Percentiles rank a stretch among this genome's conserved stretches.
Evolutionary conservation across 345 rosid species (phyloP).

Genomic region (Salix purpurea): DNA sequence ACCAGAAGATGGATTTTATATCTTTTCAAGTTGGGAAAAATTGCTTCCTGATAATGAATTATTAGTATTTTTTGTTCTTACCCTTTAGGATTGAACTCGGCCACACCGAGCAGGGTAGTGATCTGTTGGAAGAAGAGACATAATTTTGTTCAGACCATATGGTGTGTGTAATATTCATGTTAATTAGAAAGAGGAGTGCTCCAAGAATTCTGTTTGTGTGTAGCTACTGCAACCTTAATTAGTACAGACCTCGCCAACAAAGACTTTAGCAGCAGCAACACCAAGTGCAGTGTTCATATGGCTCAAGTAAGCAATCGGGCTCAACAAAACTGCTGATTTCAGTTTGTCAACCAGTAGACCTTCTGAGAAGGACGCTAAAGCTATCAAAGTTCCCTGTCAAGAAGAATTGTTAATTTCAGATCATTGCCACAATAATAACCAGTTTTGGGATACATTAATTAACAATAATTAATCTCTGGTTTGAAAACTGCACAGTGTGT

Average conservation of each 20-base stretch:
- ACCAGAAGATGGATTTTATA: not conserved
- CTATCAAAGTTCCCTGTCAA: slow-evolving; percentile 74
- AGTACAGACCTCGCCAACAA: slow-evolving; percentile 65
- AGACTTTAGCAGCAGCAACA: slow-evolving; percentile 53
- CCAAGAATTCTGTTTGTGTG: not conserved
- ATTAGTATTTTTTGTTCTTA: slow-evolving; percentile 15
- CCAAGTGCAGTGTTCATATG: slow-evolving; percentile 75
- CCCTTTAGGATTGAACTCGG: slow-evolving; percentile 89
- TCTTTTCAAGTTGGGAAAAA: not conserved
- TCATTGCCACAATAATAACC: too few relatives aligned
- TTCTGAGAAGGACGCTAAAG: slow-evolving; percentile 73
- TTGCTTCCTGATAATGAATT: not conserved
- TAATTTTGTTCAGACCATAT: not conserved
- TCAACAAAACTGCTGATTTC: slow-evolving; percentile 64
- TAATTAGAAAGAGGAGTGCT: not conserved
- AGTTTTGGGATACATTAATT: too few relatives aligned
- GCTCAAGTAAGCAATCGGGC: slow-evolving; percentile 91
- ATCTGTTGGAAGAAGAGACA: slow-evolving; percentile 37
- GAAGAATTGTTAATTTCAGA: too few relatives aligned
- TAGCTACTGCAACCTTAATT: not conserved
- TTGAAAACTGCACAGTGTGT: too few relatives aligned
- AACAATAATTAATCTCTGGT: too few relatives aligned
- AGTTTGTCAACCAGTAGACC: slow-evolving; percentile 54
- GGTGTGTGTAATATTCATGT: not conserved
- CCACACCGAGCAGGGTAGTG: slow-evolving; percentile 42